Percentiles rank a stretch among this genome's conserved stretches.
phyloP scores from a whole-genome alignment of 495 filamentous ascomycete species.

The Penicillium coprophilum region DNA sequence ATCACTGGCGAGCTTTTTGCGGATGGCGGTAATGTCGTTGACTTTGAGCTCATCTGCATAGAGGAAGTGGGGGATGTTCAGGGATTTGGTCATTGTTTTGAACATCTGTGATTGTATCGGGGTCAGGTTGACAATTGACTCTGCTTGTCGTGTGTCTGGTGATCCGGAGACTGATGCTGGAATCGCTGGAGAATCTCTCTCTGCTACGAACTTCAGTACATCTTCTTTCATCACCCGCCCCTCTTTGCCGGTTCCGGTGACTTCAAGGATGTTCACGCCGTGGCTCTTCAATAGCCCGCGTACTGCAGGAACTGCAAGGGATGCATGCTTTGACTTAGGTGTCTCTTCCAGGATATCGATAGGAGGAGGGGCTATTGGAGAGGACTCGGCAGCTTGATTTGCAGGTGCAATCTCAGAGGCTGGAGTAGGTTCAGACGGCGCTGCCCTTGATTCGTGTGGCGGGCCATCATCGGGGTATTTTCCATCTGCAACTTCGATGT shows the following conservation, averaged over 20 bases:
- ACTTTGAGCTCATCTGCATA: slow-evolving; percentile 87
- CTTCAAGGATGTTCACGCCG: slow-evolving; percentile 69
- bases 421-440: slow-evolving; percentile 24
- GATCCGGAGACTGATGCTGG: slow-evolving; percentile 15
- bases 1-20: slow-evolving; percentile 56
- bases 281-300: slow-evolving; percentile 80
- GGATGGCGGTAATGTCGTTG: slow-evolving; percentile 65
- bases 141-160: slow-evolving; percentile 53
- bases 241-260: slow-evolving; percentile 86
- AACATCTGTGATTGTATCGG: slow-evolving; percentile 91
- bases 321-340: slow-evolving; percentile 54
- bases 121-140: slow-evolving; percentile 65
- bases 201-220: slow-evolving; percentile 66
- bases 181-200: slow-evolving; percentile 23
- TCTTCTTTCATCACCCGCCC: slow-evolving; percentile 93
- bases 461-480: slow-evolving; percentile 57
- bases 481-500: slow-evolving; percentile 59
- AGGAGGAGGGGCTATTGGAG: slow-evolving; percentile 12
- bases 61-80: slow-evolving; percentile 89
- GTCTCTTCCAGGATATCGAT: slow-evolving; percentile 2
- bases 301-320: slow-evolving; percentile 88
- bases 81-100: slow-evolving; percentile 93
- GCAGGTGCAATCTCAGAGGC: slow-evolving; percentile 17
- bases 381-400: slow-evolving; percentile 23
- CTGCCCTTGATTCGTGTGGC: slow-evolving; percentile 32